Evolutionary conservation across 2,329 filamentous ascomycete species (phyloP), one percentile per base, ranked within the genome.

Genomic region (Penicillium oxalicum): DNA sequence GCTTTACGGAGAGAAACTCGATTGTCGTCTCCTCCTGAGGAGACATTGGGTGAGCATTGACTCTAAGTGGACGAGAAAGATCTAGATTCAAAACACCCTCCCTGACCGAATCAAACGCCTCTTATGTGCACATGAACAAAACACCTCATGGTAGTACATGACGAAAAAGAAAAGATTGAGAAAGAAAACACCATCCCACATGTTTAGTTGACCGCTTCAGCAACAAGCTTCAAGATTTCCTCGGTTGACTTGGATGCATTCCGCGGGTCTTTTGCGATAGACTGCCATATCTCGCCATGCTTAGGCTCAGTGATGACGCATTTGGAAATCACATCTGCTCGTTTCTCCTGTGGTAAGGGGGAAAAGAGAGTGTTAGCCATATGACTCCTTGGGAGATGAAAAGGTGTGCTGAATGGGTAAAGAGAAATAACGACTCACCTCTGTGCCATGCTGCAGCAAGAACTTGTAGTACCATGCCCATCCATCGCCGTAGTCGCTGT

Each of bases 381-480:
- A 28, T n/a, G 24, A 33, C 6, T 11, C 24, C 24, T 18, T 4
- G 5, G 12, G 27, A n/a, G 25, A 35, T 1, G 29, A 18, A 29
- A 1, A 8, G 1, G 18, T 7, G 2, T 43, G 45, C 53, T 56
- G n/a, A n/a, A n/a, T n/a, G n/a, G n/a, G 18, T 5, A 13, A 42
- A 37, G 26, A 43, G 9, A 6, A 18, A 1, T 1, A 2, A 18
- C 18, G 37, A 69, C 73, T 62, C 64, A 77, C 75, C 56, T 89
- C 85, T 4, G 90, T 96, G 8, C 93, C 94, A 71, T 98, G 91
- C 75, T 96, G 88, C 58, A 83, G 67, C 56, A 97, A 65, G 68
- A 97, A 98, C 69, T 91, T 91, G 70, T 90, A 93, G 70, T 96
- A 98, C 91, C 91, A 98, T 18, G 90, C 91, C 94, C 94, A 98